phyloP scores from a whole-genome alignment of 192 early-diverging fungal genomes.

The Thamnidium elegans region DNA sequence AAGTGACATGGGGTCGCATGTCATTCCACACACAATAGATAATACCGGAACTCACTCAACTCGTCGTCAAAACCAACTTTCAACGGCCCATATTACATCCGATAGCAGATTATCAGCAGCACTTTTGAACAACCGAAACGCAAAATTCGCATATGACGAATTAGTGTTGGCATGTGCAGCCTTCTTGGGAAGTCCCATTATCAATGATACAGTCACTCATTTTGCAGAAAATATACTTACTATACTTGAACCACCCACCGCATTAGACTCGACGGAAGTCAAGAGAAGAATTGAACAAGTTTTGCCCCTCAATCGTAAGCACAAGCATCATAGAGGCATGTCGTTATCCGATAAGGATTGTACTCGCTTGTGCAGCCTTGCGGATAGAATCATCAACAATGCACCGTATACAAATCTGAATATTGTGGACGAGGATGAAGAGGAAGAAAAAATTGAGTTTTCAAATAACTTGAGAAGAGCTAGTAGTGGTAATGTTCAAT shows the following conservation, averaged over 20 bases:
- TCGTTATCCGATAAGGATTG: neutral
- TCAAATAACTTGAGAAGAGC: neutral
- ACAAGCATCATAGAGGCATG: neutral
- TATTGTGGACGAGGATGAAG: slow-evolving; percentile 7
- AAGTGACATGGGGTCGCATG: neutral
- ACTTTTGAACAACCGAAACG: neutral
- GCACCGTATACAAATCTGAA: neutral
- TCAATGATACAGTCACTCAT: neutral
- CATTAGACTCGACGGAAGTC: neutral
- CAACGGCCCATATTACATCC: slow-evolving; percentile 11
- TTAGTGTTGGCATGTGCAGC: slow-evolving; percentile 2
- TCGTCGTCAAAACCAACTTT: neutral
- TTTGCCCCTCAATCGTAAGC: neutral
- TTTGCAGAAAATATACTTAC: slow-evolving; percentile 5
- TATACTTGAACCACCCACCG: neutral
- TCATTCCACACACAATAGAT: neutral
- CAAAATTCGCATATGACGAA: slow-evolving; percentile 3
- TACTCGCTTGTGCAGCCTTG: neutral
- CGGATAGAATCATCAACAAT: neutral
- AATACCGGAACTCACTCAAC: too few relatives aligned
- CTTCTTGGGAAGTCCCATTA: neutral
- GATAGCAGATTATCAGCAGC: neutral
- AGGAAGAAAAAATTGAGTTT: too few relatives aligned
- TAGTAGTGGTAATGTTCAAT: neutral
- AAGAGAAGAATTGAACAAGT: slow-evolving; percentile 11